Base-by-base conservation (phyloP, 305 asterid species). In the Ajuga reptans region DNA sequence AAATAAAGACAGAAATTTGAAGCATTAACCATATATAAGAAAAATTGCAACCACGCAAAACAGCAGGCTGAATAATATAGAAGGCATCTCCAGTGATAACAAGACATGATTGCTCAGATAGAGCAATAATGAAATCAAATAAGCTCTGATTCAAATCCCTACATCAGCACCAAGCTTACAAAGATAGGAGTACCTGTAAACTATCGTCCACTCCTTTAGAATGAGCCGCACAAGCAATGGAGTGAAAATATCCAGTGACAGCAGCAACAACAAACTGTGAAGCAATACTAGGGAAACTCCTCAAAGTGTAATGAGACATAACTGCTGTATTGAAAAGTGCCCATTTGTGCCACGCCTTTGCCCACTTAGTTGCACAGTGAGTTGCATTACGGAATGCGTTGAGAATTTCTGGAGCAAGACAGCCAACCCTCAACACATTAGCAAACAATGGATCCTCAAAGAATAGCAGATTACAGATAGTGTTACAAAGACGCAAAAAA, bases 261-360 rank as follows among this genome's bases (percentile, higher is more conserved):
- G 99, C 99, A 75, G 97, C 92, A 77, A 91, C 98, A 77, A 94
- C 97, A 62, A 80, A 94, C 78, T 91, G 96, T 51, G 84, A 80
- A 61, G 97, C 93, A 76, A 77, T 49, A 80, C 78, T 78, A 14
- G 89, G 82, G 71, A 78, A 81, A 66, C 94, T 86, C 84, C 95
- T 83, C 77, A 83, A 76, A 17, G 94, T 89, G 79, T 91, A 94
- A 81, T 91, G 95, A 73, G 99, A 91, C 99, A 94, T 94, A 75
- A 91, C 99, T 60, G 96, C 98, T 45, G 99, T 94, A 63, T 94
- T 94, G 79, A 91, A 94, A 67, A 89, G 97, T 37, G 99, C 99
- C 99, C 98, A 94, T 39, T 83, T 89, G 80, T 94, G 99, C 99
- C 99, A 94, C 66, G 97, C 97, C 80, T 85, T 94, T 67, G 91